Conservation (phyloP, 2,329 filamentous ascomycete species). For the Endothia cerciana region DNA sequence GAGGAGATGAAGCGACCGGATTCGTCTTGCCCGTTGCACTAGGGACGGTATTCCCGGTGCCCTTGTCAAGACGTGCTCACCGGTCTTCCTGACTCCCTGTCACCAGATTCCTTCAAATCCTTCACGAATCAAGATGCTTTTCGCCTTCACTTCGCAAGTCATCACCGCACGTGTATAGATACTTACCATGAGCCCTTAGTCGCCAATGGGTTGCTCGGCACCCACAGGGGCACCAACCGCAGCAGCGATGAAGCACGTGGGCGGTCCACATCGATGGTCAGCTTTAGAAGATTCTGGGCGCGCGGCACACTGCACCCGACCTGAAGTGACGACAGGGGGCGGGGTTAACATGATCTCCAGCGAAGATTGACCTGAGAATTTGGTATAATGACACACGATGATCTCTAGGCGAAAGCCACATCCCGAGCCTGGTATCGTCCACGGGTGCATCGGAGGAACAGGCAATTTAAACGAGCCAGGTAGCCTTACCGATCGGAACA, state of each 20-base stretch:
- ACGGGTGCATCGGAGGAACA: background rate
- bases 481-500: background rate
- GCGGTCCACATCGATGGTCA: background rate
- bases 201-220: background rate
- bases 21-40: no score
- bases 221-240: background rate
- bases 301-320: background rate
- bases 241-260: background rate
- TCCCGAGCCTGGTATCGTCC: no score
- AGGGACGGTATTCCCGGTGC: no score
- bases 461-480: background rate
- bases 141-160: background rate
- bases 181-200: background rate
- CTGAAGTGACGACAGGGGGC: background rate
- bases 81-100: background rate
- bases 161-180: background rate
- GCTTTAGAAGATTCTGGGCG: background rate
- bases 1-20: no score
- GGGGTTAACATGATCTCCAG: background rate
- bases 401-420: background rate
- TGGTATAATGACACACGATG: background rate
- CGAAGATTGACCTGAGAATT: background rate
- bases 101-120: background rate
- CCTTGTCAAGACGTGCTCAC: background rate
- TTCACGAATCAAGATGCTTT: background rate